These are phyloP conservation scores for Geotrichum bryndzae DNA, from an alignment of 1,139 yeast genomes.

Conservation along the genomic window DNA sequence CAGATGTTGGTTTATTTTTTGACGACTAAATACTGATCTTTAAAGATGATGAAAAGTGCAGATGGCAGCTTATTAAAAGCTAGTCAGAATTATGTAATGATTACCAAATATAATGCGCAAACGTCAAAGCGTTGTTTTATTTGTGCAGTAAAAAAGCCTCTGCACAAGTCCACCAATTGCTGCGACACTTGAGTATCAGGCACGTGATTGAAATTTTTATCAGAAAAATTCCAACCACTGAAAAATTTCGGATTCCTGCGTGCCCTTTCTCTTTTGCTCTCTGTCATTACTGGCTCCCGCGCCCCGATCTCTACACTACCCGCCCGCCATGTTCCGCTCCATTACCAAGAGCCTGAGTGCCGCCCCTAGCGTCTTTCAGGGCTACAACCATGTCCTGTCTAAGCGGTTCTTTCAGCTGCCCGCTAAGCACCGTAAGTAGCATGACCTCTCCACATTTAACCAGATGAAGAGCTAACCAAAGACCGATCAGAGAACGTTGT, in stretches of 20 bases:
- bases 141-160: too few relatives aligned
- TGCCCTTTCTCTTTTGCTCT: neutral
- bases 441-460: neutral
- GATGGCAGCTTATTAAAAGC: too few relatives aligned
- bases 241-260: neutral
- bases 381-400: neutral
- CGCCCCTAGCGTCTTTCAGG: conserved; percentile 3
- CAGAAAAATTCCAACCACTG: neutral
- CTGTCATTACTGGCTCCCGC: neutral
- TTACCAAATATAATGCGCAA: too few relatives aligned
- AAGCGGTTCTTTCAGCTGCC: conserved; percentile 14
- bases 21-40: too few relatives aligned
- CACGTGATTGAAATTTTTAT: too few relatives aligned
- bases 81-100: too few relatives aligned
- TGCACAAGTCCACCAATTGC: too few relatives aligned
- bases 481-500: conserved; percentile 27
- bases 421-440: conserved; percentile 8
- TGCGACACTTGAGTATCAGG: too few relatives aligned
- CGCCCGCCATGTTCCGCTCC: conserved; percentile 7
- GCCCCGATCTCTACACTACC: neutral
- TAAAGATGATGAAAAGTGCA: too few relatives aligned
- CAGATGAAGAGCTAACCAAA: neutral
- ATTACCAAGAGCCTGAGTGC: neutral
- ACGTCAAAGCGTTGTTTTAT: too few relatives aligned
- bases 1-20: too few relatives aligned